A percentile compares a stretch with the other conserved stretches of the same genome.
Conservation (phyloP, 129 eudicot genomes). For the Lonicera japonica region DNA sequence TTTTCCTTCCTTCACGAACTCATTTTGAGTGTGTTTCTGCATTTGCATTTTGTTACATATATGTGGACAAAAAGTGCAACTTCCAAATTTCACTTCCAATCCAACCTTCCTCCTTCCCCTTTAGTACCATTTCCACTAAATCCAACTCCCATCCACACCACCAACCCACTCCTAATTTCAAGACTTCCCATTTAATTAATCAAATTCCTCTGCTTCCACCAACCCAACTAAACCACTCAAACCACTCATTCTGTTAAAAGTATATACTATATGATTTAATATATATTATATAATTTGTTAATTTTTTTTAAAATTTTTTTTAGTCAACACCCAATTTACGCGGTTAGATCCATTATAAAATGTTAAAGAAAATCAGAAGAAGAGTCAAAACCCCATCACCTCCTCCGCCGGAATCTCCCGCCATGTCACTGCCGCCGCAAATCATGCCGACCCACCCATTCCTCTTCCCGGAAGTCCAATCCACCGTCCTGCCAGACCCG, state of each 20-base stretch:
- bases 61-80: background rate
- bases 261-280: background rate
- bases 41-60: slow-evolving; percentile 17
- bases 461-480: slow-evolving; percentile 53
- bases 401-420: slow-evolving; percentile 31
- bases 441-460: slow-evolving; percentile 27
- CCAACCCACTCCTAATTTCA: background rate
- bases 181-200: background rate
- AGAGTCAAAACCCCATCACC: slow-evolving; percentile 36
- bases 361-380: slow-evolving; percentile 57
- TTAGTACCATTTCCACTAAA: background rate
- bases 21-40: slow-evolving; percentile 17
- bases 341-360: slow-evolving; percentile 13
- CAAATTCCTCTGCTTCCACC: background rate
- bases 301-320: background rate
- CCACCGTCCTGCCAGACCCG: slow-evolving; percentile 83
- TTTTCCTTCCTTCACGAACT: slow-evolving; percentile 28
- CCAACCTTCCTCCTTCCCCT: slow-evolving; percentile 8
- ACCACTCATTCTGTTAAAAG: no score
- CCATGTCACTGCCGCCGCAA: slow-evolving; percentile 11
- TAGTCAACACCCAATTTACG: background rate
- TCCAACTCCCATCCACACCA: background rate
- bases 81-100: slow-evolving; percentile 25
- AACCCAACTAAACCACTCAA: slow-evolving; percentile 2
- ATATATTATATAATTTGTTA: background rate